Conservation (phyloP, 768 basidiomycete species). For the Mycena haematopus region DNA sequence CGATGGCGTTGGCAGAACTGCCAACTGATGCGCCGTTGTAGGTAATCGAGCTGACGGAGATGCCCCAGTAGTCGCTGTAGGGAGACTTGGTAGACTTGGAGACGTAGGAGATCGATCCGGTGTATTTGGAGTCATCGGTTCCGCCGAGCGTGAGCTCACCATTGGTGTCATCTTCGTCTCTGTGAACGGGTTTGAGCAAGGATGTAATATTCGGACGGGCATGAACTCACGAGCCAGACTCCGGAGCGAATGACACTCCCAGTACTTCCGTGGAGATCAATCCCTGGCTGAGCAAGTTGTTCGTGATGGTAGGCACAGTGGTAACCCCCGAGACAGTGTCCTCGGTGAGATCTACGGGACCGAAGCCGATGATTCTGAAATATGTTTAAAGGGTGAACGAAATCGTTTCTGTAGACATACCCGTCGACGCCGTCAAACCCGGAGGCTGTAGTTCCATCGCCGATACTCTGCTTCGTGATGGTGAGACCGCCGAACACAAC, state of each 20-base stretch:
- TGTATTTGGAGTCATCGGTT: not conserved
- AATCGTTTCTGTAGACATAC: not conserved
- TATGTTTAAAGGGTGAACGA: not conserved
- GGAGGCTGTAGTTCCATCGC: not conserved
- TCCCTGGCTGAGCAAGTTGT: conserved; percentile 3
- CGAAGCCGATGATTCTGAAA: conserved; percentile 12
- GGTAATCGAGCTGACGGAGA: too few relatives aligned
- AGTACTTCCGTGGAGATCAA: not conserved
- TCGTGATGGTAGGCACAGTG: conserved; percentile 4
- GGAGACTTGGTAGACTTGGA: too few relatives aligned
- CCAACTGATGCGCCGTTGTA: too few relatives aligned
- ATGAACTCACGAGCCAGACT: not conserved
- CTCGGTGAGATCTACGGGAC: conserved; percentile 4
- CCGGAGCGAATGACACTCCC: not conserved
- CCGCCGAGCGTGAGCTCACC: conserved; percentile 12
- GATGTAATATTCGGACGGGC: not conserved
- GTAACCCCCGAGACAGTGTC: conserved; percentile 3
- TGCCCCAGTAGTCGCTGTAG: too few relatives aligned
- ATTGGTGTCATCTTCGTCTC: not conserved
- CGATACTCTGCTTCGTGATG: not conserved
- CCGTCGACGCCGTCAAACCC: conserved; percentile 4
- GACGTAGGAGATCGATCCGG: not conserved
- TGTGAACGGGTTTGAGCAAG: not conserved
- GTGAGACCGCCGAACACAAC: not conserved
- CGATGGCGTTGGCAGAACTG: too few relatives aligned